Conservation (phyloP, 2,329 filamentous ascomycete species). For the Cercospora canescens region DNA sequence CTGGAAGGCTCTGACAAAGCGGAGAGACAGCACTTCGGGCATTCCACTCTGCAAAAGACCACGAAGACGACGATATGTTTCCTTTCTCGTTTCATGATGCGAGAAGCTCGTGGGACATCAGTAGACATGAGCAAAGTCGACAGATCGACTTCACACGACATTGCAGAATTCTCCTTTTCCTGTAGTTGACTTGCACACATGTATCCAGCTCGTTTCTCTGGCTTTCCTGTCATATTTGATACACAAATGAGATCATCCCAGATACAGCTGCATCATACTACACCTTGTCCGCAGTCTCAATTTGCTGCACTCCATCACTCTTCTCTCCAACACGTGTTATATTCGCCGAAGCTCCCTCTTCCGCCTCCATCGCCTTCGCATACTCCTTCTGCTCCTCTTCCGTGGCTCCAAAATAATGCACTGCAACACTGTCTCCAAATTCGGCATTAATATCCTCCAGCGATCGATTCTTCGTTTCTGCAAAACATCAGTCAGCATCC, state of each 20-base stretch:
- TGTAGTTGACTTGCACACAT: background rate
- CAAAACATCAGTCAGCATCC: slow-evolving; percentile 1
- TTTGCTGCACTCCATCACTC: background rate
- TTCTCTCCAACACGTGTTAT: background rate
- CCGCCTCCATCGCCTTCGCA: slow-evolving; percentile 6
- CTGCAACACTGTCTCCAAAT: slow-evolving; percentile 29
- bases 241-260: background rate
- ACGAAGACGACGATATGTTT: background rate
- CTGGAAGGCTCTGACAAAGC: background rate
- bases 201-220: background rate
- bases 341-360: background rate
- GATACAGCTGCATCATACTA: background rate
- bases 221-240: background rate
- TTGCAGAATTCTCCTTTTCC: background rate
- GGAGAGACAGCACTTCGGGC: background rate
- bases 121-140: background rate
- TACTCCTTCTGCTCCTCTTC: slow-evolving; percentile 15
- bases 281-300: background rate
- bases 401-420: slow-evolving; percentile 16
- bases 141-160: background rate
- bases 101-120: background rate
- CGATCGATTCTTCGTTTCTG: slow-evolving; percentile 27
- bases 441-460: slow-evolving; percentile 46
- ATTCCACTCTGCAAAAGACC: background rate
- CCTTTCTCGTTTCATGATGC: background rate